phyloP scores from a whole-genome alignment of 371 early-diverging fungal genomes.

The Haplosporangium sp. region DNA sequence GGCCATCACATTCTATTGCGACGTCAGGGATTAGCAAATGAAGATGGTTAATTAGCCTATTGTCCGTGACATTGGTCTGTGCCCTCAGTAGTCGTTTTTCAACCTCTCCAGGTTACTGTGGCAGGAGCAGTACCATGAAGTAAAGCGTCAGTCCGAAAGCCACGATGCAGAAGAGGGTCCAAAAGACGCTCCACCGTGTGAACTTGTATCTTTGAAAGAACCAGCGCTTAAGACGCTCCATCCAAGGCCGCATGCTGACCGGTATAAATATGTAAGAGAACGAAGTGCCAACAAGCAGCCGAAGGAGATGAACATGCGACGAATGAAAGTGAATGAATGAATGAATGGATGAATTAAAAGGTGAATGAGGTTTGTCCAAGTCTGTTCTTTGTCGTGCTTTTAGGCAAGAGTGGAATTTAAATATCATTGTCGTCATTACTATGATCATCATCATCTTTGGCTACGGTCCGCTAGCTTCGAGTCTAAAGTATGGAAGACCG shows the following conservation, averaged over 20 bases:
- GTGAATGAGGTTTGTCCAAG: background rate
- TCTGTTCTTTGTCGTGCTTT: too few species aligned
- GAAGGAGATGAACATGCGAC: background rate
- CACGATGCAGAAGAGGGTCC: slow-evolving; percentile 17
- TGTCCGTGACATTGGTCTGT: background rate
- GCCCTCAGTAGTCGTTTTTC: background rate
- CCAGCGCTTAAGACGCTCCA: slow-evolving; percentile 31
- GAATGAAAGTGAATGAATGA: background rate
- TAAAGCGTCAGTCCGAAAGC: slow-evolving; percentile 40
- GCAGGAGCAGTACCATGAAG: slow-evolving; percentile 33
- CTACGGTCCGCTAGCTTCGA: too few species aligned
- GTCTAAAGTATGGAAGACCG: too few species aligned
- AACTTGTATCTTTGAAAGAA: slow-evolving; percentile 44
- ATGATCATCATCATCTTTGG: too few species aligned
- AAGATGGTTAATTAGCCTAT: background rate
- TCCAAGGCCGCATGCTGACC: slow-evolving; percentile 4
- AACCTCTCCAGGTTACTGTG: too few species aligned
- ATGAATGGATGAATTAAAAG: background rate
- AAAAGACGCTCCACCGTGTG: slow-evolving; percentile 24
- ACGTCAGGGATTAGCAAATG: background rate
- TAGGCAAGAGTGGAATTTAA: too few species aligned
- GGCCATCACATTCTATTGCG: slow-evolving; percentile 65
- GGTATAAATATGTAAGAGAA: background rate
- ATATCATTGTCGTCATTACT: background rate
- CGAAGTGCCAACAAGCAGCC: too few species aligned